A percentile compares a stretch with the other conserved stretches of the same genome.
Evolutionary conservation across 2,329 filamentous ascomycete species (phyloP).

Genomic region (Ceratocystis huliohia): DNA sequence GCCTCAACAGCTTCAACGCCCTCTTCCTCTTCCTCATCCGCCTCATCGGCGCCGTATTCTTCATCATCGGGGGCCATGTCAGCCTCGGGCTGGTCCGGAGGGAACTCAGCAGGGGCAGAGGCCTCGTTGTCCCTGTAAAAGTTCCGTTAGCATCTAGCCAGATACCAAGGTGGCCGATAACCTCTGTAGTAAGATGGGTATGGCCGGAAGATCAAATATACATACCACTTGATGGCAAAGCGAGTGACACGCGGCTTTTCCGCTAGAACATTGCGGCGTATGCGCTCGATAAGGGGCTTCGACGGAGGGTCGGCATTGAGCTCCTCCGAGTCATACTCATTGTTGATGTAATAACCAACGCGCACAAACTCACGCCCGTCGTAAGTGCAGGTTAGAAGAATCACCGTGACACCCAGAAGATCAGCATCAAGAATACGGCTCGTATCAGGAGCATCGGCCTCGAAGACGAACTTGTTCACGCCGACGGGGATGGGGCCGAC

Average conservation of each 20-base stretch:
- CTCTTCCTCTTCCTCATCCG: slow-evolving; percentile 45
- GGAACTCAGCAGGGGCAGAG: slow-evolving; percentile 87
- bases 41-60: slow-evolving; percentile 73
- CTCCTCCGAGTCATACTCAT: slow-evolving; percentile 91
- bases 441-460: slow-evolving; percentile 84
- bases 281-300: slow-evolving; percentile 85
- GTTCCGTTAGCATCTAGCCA: too few species aligned
- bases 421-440: slow-evolving; percentile 85
- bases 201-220: slow-evolving; percentile 20
- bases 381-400: slow-evolving; percentile 91
- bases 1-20: slow-evolving; percentile 43
- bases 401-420: slow-evolving; percentile 92
- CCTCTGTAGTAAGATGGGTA: neutral
- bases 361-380: slow-evolving; percentile 94
- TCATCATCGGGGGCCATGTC: slow-evolving; percentile 76
- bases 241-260: slow-evolving; percentile 96
- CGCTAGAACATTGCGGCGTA: slow-evolving; percentile 80
- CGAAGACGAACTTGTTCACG: slow-evolving; percentile 97
- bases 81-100: slow-evolving; percentile 93
- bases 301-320: slow-evolving; percentile 78
- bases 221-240: slow-evolving; percentile 96
- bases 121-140: slow-evolving; percentile 84
- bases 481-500: slow-evolving; percentile 96
- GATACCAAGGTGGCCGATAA: too few species aligned
- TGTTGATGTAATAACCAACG: slow-evolving; percentile 98